Conservation (phyloP, 2,329 filamentous ascomycete genomes). For the Penicillium vulpinum region DNA sequence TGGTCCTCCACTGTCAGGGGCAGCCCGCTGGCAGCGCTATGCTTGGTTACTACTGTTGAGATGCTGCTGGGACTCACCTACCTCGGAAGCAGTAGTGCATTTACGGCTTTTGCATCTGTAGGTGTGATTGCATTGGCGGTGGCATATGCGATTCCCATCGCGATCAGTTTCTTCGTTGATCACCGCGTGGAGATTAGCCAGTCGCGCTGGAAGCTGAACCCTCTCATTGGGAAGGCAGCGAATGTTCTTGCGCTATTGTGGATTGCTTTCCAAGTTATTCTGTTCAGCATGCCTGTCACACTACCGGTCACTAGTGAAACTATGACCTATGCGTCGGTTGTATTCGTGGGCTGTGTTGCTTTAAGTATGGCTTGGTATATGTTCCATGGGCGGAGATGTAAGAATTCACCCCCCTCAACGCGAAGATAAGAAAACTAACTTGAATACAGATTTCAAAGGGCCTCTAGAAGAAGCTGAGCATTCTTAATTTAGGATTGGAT, state of each 20-base stretch:
- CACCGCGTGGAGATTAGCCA: conserved; percentile 49
- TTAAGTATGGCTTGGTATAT: conserved; percentile 55
- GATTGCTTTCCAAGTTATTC: conserved; percentile 54
- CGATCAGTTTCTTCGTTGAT: conserved; percentile 38
- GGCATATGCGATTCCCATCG: conserved; percentile 58
- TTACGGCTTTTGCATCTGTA: conserved; percentile 54
- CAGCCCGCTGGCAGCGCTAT: conserved; percentile 22
- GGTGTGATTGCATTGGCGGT: conserved; percentile 59
- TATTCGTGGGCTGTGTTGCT: conserved; percentile 56
- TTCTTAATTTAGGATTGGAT: neutral
- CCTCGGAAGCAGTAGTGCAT: conserved; percentile 48
- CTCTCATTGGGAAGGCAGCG: conserved; percentile 43
- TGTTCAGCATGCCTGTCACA: conserved; percentile 57
- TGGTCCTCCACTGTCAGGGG: conserved; percentile 26
- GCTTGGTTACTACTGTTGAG: conserved; percentile 49
- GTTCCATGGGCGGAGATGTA: conserved; percentile 53
- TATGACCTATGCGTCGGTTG: conserved; percentile 61
- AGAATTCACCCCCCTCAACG: conserved; percentile 17
- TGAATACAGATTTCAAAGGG: conserved; percentile 32
- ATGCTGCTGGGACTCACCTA: conserved; percentile 54
- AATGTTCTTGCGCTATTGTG: conserved; percentile 52
- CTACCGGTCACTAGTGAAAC: conserved; percentile 54
- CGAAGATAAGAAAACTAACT: neutral
- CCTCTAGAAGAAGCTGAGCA: conserved; percentile 15
- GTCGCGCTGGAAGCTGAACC: conserved; percentile 52